Evolutionary conservation across 2,329 filamentous ascomycete species (phyloP).

Genomic region (Septoria linicola): DNA sequence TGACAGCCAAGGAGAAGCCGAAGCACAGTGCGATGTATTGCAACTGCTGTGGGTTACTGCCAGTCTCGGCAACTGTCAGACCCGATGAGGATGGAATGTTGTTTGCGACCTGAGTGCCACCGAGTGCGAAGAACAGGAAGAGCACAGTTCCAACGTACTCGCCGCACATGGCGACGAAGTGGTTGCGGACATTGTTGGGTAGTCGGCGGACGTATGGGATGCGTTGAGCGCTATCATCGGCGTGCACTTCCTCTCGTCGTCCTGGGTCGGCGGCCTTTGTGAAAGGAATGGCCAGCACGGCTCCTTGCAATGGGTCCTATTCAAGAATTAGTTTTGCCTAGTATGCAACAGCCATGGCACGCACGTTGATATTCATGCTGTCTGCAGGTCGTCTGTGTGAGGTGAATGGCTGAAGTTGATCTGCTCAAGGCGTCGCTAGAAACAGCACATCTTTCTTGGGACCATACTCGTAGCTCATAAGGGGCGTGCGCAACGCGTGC

Average conservation of each 20-base stretch:
- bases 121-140: slow-evolving; percentile 48
- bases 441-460: background rate
- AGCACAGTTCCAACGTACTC: slow-evolving; percentile 48
- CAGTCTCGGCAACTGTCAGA: slow-evolving; percentile 30
- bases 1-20: slow-evolving; percentile 44
- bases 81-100: slow-evolving; percentile 36
- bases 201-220: slow-evolving; percentile 35
- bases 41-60: slow-evolving; percentile 40
- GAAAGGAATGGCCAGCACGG: slow-evolving; percentile 35
- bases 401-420: no score
- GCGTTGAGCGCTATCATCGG: slow-evolving; percentile 28
- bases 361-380: slow-evolving; percentile 33
- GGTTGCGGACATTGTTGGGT: slow-evolving; percentile 43
- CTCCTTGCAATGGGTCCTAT: slow-evolving; percentile 25
- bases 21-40: slow-evolving; percentile 43
- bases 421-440: background rate
- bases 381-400: no score
- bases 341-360: background rate
- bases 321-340: background rate
- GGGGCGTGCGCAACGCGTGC: background rate
- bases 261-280: slow-evolving; percentile 34
- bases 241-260: slow-evolving; percentile 25
- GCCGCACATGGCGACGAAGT: slow-evolving; percentile 36
- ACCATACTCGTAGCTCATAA: background rate
- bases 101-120: slow-evolving; percentile 47